Base-by-base conservation (phyloP, 495 filamentous ascomycete genomes). In the Daldinia loculata region DNA sequence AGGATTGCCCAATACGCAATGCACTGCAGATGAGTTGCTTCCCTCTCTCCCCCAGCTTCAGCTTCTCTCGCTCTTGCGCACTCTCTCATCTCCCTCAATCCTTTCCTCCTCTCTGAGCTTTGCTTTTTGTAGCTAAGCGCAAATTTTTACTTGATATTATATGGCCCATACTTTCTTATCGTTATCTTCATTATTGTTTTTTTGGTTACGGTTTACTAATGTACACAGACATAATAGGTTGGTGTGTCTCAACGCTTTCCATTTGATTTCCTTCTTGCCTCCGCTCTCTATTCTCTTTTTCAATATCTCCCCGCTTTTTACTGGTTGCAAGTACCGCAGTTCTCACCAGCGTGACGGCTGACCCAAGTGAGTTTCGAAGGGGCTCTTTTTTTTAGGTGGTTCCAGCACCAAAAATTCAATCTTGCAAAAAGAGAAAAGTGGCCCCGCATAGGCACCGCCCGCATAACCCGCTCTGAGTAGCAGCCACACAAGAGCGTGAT, bases 241-340 rank as follows among this genome's bases (percentile, higher is more conserved):
- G 70, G 75, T 75, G 77, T 78, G 75, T 75, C 75, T 72, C 69
- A 69, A 61, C 61, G 50, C 27, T 70, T 56, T 48, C 67, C 63
- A 68, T 75, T 74, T 69, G 70, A 72, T 72, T 72, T 72, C 70
- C 61, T 43, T 75, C 74, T 73, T 74, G 76, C 79, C 50, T 77
- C 70, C 66, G 61, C 67, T 70, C 51, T 56, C 51, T 67, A 62
- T 63, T 52, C 43, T 59, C 56, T 71, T 71, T 32, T 61, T 66
- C 65, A 41, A 62, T 24, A 27, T n/a, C 11, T 59, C 59, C 51
- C 71, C 71, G 62, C 63, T 70, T 70, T 70, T 70, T 55, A 61
- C 52, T 57, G 61, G 61, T 62, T 61, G 60, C 70, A 65, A 72
- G 61, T 65, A 39, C 56, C 63, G 39, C 61, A 66, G 7, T 41